Percentiles rank a stretch among this genome's conserved stretches.
Conservation (phyloP, 2,329 filamentous ascomycete genomes). For the Penicillium digitatum region DNA sequence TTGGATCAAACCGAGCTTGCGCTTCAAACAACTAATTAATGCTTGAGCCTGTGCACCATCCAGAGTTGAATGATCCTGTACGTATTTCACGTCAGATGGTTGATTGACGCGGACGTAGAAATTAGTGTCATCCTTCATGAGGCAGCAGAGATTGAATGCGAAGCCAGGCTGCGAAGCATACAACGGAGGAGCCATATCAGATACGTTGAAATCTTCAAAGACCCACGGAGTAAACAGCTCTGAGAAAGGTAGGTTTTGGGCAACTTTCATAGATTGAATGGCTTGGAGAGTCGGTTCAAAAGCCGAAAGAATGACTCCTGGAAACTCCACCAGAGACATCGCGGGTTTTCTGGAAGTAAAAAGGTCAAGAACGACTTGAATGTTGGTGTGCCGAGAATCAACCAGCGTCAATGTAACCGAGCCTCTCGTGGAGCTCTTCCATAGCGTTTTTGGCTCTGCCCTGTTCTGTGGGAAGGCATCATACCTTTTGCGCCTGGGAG, state of each 20-base stretch:
- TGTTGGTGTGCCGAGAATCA: constrained; percentile 24
- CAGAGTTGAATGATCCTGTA: constrained; percentile 17
- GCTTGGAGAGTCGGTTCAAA: constrained; percentile 56
- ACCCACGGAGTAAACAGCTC: constrained; percentile 37
- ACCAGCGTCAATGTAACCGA: constrained; percentile 30
- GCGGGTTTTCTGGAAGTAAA: neutral
- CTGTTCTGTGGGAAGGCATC: neutral
- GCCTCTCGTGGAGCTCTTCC: constrained; percentile 24
- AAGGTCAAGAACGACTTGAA: constrained; percentile 19
- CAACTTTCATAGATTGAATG: constrained; percentile 52
- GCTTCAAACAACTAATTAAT: constrained; percentile 17
- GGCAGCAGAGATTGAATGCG: constrained; percentile 38
- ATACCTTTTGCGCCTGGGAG: constrained; percentile 1
- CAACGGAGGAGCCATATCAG: constrained; percentile 45
- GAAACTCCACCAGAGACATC: constrained; percentile 56
- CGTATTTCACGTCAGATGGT: constrained; percentile 16
- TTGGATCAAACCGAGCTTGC: constrained; percentile 24
- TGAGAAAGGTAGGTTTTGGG: constrained; percentile 48
- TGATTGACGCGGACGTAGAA: constrained; percentile 14
- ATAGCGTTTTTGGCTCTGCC: constrained; percentile 18
- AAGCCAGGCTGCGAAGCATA: constrained; percentile 53
- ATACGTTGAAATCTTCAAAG: constrained; percentile 11
- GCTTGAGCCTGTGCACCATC: constrained; percentile 23
- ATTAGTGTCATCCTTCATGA: constrained; percentile 25
- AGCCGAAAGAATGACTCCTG: constrained; percentile 55